Evolutionary conservation across 352 stramenopile species (phyloP).

Genomic region (Phytophthora boehmeriae): DNA sequence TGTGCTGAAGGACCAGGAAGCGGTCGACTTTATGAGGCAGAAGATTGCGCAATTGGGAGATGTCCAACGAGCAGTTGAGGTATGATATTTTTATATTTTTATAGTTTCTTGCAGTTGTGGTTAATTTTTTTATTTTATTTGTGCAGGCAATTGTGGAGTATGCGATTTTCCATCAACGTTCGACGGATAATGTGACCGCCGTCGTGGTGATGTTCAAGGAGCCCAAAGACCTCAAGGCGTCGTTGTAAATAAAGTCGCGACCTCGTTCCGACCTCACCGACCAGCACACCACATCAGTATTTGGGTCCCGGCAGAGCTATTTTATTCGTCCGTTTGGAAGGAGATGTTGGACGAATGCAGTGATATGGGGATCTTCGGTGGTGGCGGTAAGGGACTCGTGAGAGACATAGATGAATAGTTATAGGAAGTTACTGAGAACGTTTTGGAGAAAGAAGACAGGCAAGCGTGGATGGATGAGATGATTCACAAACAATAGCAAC

Average conservation of each 20-base stretch:
- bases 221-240: constrained; percentile 48
- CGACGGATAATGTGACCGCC: constrained; percentile 86
- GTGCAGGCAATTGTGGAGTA: constrained; percentile 73
- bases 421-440: constrained; percentile 35
- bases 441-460: constrained; percentile 31
- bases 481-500: constrained; percentile 37
- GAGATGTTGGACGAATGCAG: neutral
- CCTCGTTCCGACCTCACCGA: neutral
- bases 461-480: constrained; percentile 22
- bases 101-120: neutral
- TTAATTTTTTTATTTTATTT: constrained; percentile 6
- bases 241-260: constrained; percentile 4
- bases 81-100: constrained; percentile 24
- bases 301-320: too few relatives aligned
- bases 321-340: too few relatives aligned
- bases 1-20: constrained; percentile 85
- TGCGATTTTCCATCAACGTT: constrained; percentile 85
- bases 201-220: constrained; percentile 88
- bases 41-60: constrained; percentile 76
- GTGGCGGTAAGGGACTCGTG: neutral
- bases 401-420: constrained; percentile 49
- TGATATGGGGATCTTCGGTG: neutral
- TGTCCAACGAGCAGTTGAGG: constrained; percentile 81
- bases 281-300: neutral
- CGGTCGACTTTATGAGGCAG: constrained; percentile 72